Conservation (phyloP, 1,284 basidiomycete species). For the Coniferiporia sulphurascens region DNA sequence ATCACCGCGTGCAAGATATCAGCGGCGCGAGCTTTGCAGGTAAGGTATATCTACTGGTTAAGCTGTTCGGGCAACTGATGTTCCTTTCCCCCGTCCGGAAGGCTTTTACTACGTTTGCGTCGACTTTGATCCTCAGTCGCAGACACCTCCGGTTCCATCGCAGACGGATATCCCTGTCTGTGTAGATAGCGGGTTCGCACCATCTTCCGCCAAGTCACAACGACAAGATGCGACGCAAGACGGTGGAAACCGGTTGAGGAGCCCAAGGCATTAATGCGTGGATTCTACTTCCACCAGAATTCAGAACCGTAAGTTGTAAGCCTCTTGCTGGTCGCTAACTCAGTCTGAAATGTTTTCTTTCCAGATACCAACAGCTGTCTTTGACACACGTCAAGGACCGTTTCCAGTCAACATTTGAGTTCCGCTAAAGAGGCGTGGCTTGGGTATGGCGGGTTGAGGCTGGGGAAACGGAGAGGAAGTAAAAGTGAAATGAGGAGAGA, state of each 20-base stretch:
- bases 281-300: conserved; percentile 92
- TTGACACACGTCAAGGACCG: conserved; percentile 53
- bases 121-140: conserved; percentile 58
- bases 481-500: not conserved
- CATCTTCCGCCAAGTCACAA: not conserved
- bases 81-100: conserved; percentile 26
- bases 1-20: conserved; percentile 91
- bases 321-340: not conserved
- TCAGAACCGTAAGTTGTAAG: conserved; percentile 68
- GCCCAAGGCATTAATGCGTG: conserved; percentile 68
- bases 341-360: conserved; percentile 18
- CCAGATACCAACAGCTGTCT: conserved; percentile 63
- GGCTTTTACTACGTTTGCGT: conserved; percentile 88
- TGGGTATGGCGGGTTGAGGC: conserved; percentile 23
- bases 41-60: conserved; percentile 33
- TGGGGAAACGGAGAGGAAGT: not conserved
- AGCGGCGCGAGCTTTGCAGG: conserved; percentile 94
- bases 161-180: conserved; percentile 11
- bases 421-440: conserved; percentile 42
- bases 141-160: conserved; percentile 21
- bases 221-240: not conserved
- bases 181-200: conserved; percentile 2
- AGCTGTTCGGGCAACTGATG: conserved; percentile 1
- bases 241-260: conserved; percentile 19
- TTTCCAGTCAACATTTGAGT: conserved; percentile 59